Evolutionary conservation across 2,329 filamentous ascomycete genomes (phyloP).

Genomic region (Ramularia endophylla): DNA sequence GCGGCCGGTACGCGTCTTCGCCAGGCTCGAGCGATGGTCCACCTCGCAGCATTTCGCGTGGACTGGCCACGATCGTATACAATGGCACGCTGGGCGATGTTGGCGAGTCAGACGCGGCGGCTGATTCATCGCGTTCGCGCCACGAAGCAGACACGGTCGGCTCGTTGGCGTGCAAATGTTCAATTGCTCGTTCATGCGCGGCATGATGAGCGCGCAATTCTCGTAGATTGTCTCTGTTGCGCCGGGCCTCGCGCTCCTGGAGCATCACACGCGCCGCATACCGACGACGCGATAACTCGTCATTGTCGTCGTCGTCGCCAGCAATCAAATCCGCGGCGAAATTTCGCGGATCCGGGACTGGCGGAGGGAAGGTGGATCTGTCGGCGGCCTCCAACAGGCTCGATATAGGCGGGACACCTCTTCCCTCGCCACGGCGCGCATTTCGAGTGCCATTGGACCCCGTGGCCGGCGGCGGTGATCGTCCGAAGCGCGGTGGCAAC

Average conservation of each 20-base stretch:
- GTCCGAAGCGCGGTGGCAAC: constrained; percentile 22
- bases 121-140: not conserved
- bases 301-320: constrained; percentile 2
- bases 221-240: not conserved
- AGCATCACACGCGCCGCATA: not conserved
- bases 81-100: constrained; percentile 5
- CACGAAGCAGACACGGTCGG: not conserved
- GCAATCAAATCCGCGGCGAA: not conserved
- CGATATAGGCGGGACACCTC: constrained; percentile 26
- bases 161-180: not conserved
- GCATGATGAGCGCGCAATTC: not conserved
- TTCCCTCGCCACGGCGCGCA: constrained; percentile 14
- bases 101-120: not conserved
- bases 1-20: constrained; percentile 1
- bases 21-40: constrained; percentile 16
- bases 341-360: constrained; percentile 24
- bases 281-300: not conserved
- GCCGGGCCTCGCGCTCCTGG: not conserved
- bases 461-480: constrained; percentile 16
- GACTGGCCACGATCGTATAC: constrained; percentile 10
- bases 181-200: not conserved
- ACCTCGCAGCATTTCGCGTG: constrained; percentile 14
- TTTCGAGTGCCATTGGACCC: constrained; percentile 16
- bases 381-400: constrained; percentile 26
- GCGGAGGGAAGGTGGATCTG: constrained; percentile 13